phyloP scores from a whole-genome alignment of 2,329 filamentous ascomycete species.

The Neonectria faginata region DNA sequence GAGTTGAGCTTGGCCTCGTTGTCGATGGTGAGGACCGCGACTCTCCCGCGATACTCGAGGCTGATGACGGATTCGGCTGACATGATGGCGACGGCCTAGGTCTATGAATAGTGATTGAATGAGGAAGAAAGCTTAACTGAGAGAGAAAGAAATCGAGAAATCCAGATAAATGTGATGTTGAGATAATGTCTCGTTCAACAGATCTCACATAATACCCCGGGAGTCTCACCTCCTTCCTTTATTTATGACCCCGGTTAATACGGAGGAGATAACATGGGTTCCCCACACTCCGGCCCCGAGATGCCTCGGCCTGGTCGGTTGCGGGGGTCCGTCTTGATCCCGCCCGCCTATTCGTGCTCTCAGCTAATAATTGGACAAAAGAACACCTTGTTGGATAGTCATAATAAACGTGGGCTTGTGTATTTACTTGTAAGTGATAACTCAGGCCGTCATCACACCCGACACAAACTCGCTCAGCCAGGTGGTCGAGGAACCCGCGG shows the following conservation, averaged over 20 bases:
- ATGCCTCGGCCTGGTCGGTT: constrained; percentile 39
- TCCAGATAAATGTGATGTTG: too few relatives aligned
- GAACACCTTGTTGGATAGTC: background rate
- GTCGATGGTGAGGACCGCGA: constrained; percentile 85
- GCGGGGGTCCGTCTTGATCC: constrained; percentile 11
- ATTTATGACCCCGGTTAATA: constrained; percentile 1
- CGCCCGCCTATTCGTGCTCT: background rate
- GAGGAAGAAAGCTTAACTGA: background rate
- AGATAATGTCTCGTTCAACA: background rate
- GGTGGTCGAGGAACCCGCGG: background rate
- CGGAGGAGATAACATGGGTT: constrained; percentile 18
- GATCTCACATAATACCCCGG: background rate
- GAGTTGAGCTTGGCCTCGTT: constrained; percentile 90
- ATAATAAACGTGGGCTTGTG: constrained; percentile 2
- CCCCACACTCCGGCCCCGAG: constrained; percentile 40
- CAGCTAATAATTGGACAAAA: constrained; percentile 16
- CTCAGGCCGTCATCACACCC: background rate
- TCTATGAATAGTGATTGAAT: background rate
- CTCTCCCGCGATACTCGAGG: constrained; percentile 56
- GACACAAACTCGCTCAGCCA: constrained; percentile 9
- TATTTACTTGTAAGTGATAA: background rate
- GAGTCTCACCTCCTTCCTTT: background rate
- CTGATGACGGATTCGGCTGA: constrained; percentile 47
- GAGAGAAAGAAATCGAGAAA: background rate
- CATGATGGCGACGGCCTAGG: constrained; percentile 25